These are phyloP conservation scores for Xylariaceae sp. DNA, from an alignment of 2,329 filamentous ascomycete species.

Conservation along the genomic window DNA sequence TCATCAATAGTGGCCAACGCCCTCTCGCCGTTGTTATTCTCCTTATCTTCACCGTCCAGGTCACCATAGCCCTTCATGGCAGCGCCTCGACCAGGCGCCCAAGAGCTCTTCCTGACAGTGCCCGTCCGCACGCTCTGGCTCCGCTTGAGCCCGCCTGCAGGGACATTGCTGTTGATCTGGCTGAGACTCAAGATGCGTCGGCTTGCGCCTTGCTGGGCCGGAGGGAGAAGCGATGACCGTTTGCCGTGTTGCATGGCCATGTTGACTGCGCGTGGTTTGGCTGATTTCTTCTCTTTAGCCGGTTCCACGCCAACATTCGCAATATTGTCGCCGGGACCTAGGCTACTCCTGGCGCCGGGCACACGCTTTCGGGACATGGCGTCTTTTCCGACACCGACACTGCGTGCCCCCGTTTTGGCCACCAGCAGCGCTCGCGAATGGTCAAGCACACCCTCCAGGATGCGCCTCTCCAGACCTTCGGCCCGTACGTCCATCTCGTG, in stretches of 20 bases:
- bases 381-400: slow-evolving; percentile 41
- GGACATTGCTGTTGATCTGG: slow-evolving; percentile 76
- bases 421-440: slow-evolving; percentile 90
- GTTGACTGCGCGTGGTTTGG: slow-evolving; percentile 38
- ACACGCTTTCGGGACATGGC: slow-evolving; percentile 57
- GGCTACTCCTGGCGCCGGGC: slow-evolving; percentile 32
- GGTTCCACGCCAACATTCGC: slow-evolving; percentile 5
- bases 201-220: slow-evolving; percentile 52
- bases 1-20: slow-evolving; percentile 16
- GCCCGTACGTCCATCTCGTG: slow-evolving; percentile 86
- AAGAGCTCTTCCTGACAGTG: slow-evolving; percentile 61
- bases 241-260: slow-evolving; percentile 49
- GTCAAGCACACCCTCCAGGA: slow-evolving; percentile 92
- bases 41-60: slow-evolving; percentile 62
- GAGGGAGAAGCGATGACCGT: slow-evolving; percentile 38
- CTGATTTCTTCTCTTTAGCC: slow-evolving; percentile 6
- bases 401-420: slow-evolving; percentile 45
- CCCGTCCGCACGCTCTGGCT: slow-evolving; percentile 74
- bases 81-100: slow-evolving; percentile 46
- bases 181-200: slow-evolving; percentile 84
- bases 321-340: slow-evolving; percentile 30
- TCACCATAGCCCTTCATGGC: slow-evolving; percentile 45
- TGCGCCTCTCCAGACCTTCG: slow-evolving; percentile 83
- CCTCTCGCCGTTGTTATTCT: slow-evolving; percentile 50
- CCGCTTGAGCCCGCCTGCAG: slow-evolving; percentile 62